These are phyloP conservation scores for Wickerhamiella dianesei DNA, from an alignment of 805 yeast species.

Conservation along the genomic window DNA sequence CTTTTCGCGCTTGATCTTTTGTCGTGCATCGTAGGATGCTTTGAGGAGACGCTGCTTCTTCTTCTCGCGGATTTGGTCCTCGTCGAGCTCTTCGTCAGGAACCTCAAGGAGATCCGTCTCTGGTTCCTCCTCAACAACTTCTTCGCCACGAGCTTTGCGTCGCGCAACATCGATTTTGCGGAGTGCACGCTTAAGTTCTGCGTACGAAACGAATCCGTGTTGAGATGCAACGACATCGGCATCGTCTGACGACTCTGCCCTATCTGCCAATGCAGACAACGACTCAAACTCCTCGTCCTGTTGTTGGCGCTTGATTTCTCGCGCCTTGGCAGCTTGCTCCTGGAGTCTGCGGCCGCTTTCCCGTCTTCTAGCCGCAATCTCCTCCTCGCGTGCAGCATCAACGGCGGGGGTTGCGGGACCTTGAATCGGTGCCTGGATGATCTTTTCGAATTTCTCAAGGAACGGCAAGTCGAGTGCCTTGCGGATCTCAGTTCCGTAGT, in stretches of 20 bases:
- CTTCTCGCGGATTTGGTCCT: constrained; percentile 75
- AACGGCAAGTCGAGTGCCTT: constrained; percentile 44
- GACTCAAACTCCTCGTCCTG: constrained; percentile 63
- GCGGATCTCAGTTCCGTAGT: constrained; percentile 53
- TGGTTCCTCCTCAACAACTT: constrained; percentile 33
- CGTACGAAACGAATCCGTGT: constrained; percentile 32
- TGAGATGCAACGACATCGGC: constrained; percentile 59
- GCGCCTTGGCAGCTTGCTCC: constrained; percentile 77
- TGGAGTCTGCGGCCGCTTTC: constrained; percentile 83
- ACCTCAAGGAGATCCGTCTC: constrained; percentile 56
- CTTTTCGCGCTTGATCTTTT: constrained; percentile 68
- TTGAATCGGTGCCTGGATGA: constrained; percentile 64
- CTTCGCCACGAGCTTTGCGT: constrained; percentile 34
- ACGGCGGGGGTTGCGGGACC: constrained; percentile 30
- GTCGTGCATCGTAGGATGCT: constrained; percentile 80
- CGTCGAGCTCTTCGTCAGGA: constrained; percentile 71
- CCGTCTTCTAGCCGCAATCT: constrained; percentile 63
- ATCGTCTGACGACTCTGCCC: constrained; percentile 52
- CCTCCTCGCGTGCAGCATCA: constrained; percentile 72
- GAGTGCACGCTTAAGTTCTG: constrained; percentile 52
- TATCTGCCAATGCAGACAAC: constrained; percentile 43
- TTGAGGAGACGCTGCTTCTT: constrained; percentile 69
- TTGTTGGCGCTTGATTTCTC: constrained; percentile 76
- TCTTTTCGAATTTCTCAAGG: constrained; percentile 56
- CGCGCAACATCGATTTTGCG: constrained; percentile 11